phyloP scores from a whole-genome alignment of 768 basidiomycete species.

The Panellus pusillus region DNA sequence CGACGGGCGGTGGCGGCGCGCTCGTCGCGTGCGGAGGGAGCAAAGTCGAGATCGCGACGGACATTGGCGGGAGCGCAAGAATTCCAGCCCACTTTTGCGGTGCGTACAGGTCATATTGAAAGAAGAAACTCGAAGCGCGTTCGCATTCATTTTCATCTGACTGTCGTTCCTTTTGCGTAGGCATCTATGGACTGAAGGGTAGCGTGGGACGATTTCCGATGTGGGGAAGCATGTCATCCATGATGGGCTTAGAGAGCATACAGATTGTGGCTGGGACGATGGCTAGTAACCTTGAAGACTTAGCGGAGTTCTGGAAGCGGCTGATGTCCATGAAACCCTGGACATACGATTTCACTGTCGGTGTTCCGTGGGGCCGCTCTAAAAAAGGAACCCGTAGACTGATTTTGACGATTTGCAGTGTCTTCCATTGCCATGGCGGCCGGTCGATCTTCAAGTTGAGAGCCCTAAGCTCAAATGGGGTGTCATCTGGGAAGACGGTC shows the following conservation, averaged over 20 bases:
- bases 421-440: conserved; percentile 49
- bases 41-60: conserved; percentile 70
- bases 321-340: conserved; percentile 63
- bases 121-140: too few relatives aligned
- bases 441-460: conserved; percentile 46
- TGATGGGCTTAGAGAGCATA: conserved; percentile 59
- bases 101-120: too few relatives aligned
- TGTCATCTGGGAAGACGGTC: conserved; percentile 65
- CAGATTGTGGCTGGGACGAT: conserved; percentile 58
- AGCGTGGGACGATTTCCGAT: conserved; percentile 58
- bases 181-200: conserved; percentile 63
- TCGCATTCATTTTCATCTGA: too few relatives aligned
- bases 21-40: conserved; percentile 65
- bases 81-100: conserved; percentile 73
- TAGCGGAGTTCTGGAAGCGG: conserved; percentile 66
- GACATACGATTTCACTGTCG: conserved; percentile 62
- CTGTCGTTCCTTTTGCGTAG: too few relatives aligned
- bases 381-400: too few relatives aligned
- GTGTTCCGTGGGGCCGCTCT: conserved; percentile 13
- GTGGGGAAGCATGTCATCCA: conserved; percentile 44
- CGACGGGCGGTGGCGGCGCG: conserved; percentile 68
- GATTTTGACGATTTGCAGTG: conserved; percentile 33
- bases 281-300: conserved; percentile 59
- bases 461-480: conserved; percentile 62
- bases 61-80: conserved; percentile 72